These are phyloP conservation scores for Fusarium begoniae DNA, from an alignment of 2,329 filamentous ascomycete species.

Conservation along the genomic window DNA sequence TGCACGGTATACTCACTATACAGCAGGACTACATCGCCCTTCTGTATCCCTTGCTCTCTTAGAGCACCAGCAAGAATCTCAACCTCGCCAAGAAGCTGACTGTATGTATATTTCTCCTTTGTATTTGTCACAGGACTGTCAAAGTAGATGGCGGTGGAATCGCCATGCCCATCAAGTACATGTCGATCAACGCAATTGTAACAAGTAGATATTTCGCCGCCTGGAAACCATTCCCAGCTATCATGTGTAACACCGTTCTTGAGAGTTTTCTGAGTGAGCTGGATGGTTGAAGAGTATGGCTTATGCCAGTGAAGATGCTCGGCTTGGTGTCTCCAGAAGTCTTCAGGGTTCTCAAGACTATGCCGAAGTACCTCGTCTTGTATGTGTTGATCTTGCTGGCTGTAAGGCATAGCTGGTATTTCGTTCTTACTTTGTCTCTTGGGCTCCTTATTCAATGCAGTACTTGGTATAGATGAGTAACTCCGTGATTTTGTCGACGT, in stretches of 20 bases:
- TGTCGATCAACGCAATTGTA: slow-evolving; percentile 94
- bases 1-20: slow-evolving; percentile 74
- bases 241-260: slow-evolving; percentile 70
- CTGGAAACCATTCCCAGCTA: slow-evolving; percentile 91
- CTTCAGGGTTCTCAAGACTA: slow-evolving; percentile 74
- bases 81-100: slow-evolving; percentile 79
- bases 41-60: slow-evolving; percentile 81
- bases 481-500: background rate
- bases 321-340: slow-evolving; percentile 81
- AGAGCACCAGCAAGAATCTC: slow-evolving; percentile 84
- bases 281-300: slow-evolving; percentile 71
- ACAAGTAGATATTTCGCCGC: slow-evolving; percentile 87
- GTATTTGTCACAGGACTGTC: slow-evolving; percentile 84
- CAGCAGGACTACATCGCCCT: slow-evolving; percentile 86
- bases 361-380: slow-evolving; percentile 62
- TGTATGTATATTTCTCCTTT: slow-evolving; percentile 80
- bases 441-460: background rate
- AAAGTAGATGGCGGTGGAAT: slow-evolving; percentile 80
- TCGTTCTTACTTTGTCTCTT: background rate
- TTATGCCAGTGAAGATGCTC: slow-evolving; percentile 83
- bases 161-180: slow-evolving; percentile 80
- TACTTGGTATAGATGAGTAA: background rate
- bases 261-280: slow-evolving; percentile 69
- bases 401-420: slow-evolving; percentile 23
- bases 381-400: slow-evolving; percentile 38